Percentiles rank a stretch among this genome's conserved stretches.
Conservation (phyloP, 139 green algal genomes). For the Tetraselmis chui region DNA sequence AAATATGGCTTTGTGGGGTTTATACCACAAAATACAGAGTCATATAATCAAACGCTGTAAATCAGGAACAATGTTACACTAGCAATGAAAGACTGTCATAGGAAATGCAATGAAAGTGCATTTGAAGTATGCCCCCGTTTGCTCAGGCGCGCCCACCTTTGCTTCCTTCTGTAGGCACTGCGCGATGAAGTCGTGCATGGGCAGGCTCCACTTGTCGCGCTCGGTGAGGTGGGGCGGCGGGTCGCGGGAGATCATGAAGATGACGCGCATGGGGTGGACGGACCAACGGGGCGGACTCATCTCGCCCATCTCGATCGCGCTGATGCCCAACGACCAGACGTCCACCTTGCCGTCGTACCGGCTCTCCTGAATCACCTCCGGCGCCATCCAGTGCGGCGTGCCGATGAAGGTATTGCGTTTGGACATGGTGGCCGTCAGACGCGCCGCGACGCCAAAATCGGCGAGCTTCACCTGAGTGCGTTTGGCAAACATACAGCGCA, state of each 20-base stretch:
- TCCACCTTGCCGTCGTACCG: slow-evolving; percentile 87
- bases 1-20: too few relatives aligned
- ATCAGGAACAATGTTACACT: too few relatives aligned
- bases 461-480: slow-evolving; percentile 80
- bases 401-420: slow-evolving; percentile 95
- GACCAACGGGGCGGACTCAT: slow-evolving; percentile 67
- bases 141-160: neutral
- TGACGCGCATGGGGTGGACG: slow-evolving; percentile 88
- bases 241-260: slow-evolving; percentile 89
- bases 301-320: slow-evolving; percentile 89
- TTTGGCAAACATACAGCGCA: too few relatives aligned
- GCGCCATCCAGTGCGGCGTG: slow-evolving; percentile 95
- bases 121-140: too few relatives aligned
- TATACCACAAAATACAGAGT: too few relatives aligned
- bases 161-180: slow-evolving; percentile 75
- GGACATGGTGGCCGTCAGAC: slow-evolving; percentile 77
- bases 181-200: slow-evolving; percentile 79
- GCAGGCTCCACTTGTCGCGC: slow-evolving; percentile 51
- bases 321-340: slow-evolving; percentile 73
- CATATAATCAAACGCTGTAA: too few relatives aligned
- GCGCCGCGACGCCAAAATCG: slow-evolving; percentile 76
- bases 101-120: too few relatives aligned
- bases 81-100: too few relatives aligned
- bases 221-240: slow-evolving; percentile 60
- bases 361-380: slow-evolving; percentile 86